These are phyloP conservation scores for Basipetospora sp. DNA, from an alignment of 2,329 filamentous ascomycete species.

Conservation along the genomic window DNA sequence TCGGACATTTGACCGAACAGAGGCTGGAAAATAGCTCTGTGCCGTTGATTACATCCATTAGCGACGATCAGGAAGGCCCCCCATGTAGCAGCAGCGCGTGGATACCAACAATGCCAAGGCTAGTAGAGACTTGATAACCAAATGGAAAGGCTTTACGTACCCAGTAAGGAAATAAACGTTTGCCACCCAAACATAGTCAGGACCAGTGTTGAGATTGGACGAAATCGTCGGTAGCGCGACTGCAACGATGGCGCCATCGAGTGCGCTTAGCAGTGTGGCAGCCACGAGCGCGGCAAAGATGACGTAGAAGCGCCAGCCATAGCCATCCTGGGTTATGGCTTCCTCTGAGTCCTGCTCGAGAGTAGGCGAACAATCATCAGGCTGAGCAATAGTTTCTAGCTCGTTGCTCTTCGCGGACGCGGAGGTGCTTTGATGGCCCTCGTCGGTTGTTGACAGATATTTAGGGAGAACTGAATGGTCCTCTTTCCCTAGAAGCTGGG, in stretches of 20 bases:
- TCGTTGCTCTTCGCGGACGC: not conserved
- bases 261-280: constrained; percentile 9
- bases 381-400: not conserved
- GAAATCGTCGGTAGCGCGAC: constrained; percentile 13
- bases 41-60: no score
- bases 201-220: constrained; percentile 5
- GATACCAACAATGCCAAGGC: no score
- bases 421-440: not conserved
- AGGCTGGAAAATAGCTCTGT: no score
- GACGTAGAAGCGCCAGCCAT: constrained; percentile 4
- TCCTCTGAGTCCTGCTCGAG: not conserved
- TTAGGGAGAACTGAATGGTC: not conserved
- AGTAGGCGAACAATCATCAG: not conserved
- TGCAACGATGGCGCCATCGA: constrained; percentile 12
- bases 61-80: no score
- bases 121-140: no score
- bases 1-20: constrained; percentile 54
- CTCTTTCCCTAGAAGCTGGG: not conserved
- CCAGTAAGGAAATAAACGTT: constrained; percentile 11
- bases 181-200: constrained; percentile 12
- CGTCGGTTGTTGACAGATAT: not conserved
- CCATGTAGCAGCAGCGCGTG: no score
- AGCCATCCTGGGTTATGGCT: not conserved
- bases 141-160: no score
- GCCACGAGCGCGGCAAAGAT: constrained; percentile 7